phyloP scores from a whole-genome alignment of 805 yeast species.

The Candida insectorum region DNA sequence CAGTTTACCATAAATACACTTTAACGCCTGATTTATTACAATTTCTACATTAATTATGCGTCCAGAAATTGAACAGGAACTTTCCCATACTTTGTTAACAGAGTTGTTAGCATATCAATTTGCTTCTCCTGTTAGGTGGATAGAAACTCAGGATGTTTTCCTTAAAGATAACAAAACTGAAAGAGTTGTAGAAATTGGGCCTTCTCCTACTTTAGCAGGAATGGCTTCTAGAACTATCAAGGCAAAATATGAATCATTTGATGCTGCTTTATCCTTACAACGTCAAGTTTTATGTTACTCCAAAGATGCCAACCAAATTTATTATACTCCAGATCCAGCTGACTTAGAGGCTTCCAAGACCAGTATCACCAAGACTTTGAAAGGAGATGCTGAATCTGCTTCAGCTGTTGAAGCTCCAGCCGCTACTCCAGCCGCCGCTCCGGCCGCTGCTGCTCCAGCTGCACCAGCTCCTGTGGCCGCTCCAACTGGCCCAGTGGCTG shows the following conservation, averaged over 20 bases:
- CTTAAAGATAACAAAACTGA: constrained; percentile 92
- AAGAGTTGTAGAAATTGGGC: constrained; percentile 97
- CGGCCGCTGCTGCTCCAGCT: constrained; percentile 53
- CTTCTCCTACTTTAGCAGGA: constrained; percentile 97
- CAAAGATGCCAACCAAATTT: constrained; percentile 93
- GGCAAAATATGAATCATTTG: constrained; percentile 95
- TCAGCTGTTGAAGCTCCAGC: constrained; percentile 23
- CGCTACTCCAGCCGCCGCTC: constrained; percentile 49
- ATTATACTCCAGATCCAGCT: constrained; percentile 84
- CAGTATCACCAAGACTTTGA: constrained; percentile 11
- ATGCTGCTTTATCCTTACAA: constrained; percentile 90
- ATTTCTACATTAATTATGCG: no score
- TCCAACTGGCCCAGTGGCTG: constrained; percentile 76
- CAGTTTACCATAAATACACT: no score
- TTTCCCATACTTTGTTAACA: constrained; percentile 89
- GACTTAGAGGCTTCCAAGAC: constrained; percentile 30
- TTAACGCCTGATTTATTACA: no score
- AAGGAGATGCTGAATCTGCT: constrained; percentile 29
- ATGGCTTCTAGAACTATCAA: constrained; percentile 97
- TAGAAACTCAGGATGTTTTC: constrained; percentile 98
- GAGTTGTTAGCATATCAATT: constrained; percentile 98
- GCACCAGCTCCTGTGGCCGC: constrained; percentile 63
- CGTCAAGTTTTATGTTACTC: constrained; percentile 95
- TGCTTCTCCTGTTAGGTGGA: constrained; percentile 99
- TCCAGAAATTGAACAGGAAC: constrained; percentile 96